Conservation (phyloP, 2,329 filamentous ascomycete genomes). For the Oidium heveae region DNA sequence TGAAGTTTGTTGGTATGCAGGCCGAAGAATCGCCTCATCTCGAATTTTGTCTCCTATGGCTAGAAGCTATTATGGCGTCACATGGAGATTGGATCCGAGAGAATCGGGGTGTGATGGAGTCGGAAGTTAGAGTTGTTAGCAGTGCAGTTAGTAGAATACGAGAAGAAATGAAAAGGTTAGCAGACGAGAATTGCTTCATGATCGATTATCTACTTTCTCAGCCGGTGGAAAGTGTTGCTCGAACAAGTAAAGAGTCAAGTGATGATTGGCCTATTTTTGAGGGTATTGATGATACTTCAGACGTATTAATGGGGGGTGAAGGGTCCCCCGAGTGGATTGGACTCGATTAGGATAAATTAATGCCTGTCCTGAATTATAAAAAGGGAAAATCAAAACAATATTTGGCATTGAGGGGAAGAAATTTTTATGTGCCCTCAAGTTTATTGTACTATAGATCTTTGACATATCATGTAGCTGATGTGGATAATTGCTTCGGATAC, state of each 20-base stretch:
- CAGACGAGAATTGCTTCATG: slow-evolving; percentile 72
- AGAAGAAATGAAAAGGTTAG: slow-evolving; percentile 56
- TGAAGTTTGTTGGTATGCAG: slow-evolving; percentile 70
- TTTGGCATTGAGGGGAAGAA: too few relatives aligned
- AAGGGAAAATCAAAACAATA: too few relatives aligned
- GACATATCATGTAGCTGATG: too few relatives aligned
- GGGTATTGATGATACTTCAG: slow-evolving; percentile 7
- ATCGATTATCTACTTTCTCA: slow-evolving; percentile 55
- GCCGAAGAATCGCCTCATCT: slow-evolving; percentile 80
- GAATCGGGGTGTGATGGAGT: slow-evolving; percentile 51
- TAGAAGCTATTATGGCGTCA: slow-evolving; percentile 54
- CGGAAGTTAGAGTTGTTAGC: slow-evolving; percentile 63
- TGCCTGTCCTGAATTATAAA: too few relatives aligned
- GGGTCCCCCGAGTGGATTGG: slow-evolving; percentile 26
- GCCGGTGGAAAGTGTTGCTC: slow-evolving; percentile 15
- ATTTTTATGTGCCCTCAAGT: too few relatives aligned
- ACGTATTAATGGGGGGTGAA: slow-evolving; percentile 13
- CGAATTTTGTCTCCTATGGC: slow-evolving; percentile 86
- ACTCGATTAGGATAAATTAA: slow-evolving; percentile 19
- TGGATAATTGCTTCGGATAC: too few relatives aligned
- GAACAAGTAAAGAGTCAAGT: too few relatives aligned
- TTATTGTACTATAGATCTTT: too few relatives aligned
- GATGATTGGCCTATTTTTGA: too few relatives aligned
- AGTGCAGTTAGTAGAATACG: slow-evolving; percentile 59
- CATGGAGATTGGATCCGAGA: slow-evolving; percentile 73